Evolutionary conservation across 345 rosid genomes (phyloP), one percentile per base, ranked within the genome.

Genomic region (Citrus australasica): DNA sequence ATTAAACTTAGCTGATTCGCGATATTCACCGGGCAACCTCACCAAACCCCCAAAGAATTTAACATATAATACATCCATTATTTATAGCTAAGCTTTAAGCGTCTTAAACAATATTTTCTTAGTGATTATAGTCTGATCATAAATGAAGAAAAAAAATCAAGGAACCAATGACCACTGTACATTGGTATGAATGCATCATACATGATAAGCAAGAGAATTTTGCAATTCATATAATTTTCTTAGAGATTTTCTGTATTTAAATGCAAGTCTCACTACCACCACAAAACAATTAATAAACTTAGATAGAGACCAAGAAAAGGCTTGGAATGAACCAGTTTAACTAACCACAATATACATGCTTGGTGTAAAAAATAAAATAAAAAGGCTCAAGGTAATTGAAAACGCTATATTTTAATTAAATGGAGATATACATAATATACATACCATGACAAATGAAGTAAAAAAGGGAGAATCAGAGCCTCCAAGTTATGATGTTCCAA

Each of bases 21-120:
- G 51, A 68, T 46, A 42, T 42, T 75, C 25, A 66, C 40, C 1
- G 4, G 53, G 71, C 70, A 62, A 35, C 32, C 16, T 80, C 62
- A 67, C 27, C 76, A 69, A 62, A 25, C 56, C 38, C 76, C 30
- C n/a, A 38, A 53, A 61, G 71, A 40, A 21, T 60, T 37, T 75
- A 35, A 75, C 42, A 62, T 19, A 62, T 8, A 74, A 62, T 19
- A 19, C 8, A 27, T 27, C 21, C 32, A 21, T 22, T 14, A 46
- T 74, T 8, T 37, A 42, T 24, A 62, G 48, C 14, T 27, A 19
- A 37, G 37, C 11, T 35, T 35, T 22, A 62, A 37, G 1, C 22
- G 22, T 73, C 40, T 59, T 27, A 59, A 14, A 7, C 40, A 35
- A 73, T 22, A 56, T 60, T 17, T 59, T n/a, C n/a, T 60, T 35